A percentile compares a stretch with the other conserved stretches of the same genome.
Evolutionary conservation across 306 rosid species (phyloP).

Genomic region (Hippophae tibetana): DNA sequence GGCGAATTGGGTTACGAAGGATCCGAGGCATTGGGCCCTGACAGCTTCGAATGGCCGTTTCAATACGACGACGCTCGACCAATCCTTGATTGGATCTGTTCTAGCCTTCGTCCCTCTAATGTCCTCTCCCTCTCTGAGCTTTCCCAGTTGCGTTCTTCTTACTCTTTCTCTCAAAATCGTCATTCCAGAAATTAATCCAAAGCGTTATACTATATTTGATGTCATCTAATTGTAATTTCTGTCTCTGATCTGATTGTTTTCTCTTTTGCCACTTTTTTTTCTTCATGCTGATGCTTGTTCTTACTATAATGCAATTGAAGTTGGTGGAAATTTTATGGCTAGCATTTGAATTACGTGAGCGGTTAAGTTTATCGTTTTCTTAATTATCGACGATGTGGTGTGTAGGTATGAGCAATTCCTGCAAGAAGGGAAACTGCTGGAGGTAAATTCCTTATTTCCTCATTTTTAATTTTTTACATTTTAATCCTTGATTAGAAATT

Average conservation of each 20-base stretch:
- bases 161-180: not conserved
- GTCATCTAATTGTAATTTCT: not conserved
- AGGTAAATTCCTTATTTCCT: conserved; percentile 31
- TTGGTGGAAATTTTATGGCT: not conserved
- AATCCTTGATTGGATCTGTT: conserved; percentile 84
- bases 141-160: conserved; percentile 38
- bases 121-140: conserved; percentile 77
- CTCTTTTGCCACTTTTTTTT: not conserved
- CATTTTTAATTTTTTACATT: not conserved
- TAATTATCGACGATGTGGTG: conserved; percentile 2
- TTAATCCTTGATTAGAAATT: too few relatives aligned
- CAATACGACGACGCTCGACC: conserved; percentile 86
- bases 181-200: not conserved
- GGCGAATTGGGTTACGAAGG: conserved; percentile 64
- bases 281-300: not conserved
- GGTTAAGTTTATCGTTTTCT: not conserved
- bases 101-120: conserved; percentile 83
- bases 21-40: conserved; percentile 60
- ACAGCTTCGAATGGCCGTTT: conserved; percentile 94
- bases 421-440: conserved; percentile 78
- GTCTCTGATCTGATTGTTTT: not conserved
- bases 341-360: not conserved
- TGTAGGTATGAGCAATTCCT: conserved; percentile 67
- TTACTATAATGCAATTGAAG: not conserved
- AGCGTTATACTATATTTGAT: not conserved